phyloP scores from a whole-genome alignment of 805 yeast species.

The Zygosaccharomyces pseudorouxii region DNA sequence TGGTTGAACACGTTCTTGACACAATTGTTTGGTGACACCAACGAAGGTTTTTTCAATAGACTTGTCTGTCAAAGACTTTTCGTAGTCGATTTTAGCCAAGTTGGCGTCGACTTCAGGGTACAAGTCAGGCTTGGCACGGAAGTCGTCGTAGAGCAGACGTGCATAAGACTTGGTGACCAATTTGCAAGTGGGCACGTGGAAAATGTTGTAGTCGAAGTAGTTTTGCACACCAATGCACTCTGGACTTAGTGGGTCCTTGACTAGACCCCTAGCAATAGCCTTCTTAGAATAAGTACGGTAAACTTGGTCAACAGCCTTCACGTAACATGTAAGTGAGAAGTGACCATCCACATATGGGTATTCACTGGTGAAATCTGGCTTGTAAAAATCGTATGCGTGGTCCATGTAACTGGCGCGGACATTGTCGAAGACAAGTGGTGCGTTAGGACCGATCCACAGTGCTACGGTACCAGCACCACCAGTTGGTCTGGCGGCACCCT shows the following conservation, averaged over 20 bases:
- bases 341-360: conserved; percentile 98
- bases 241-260: conserved; percentile 42
- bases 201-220: conserved; percentile 85
- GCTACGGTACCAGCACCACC: conserved; percentile 99
- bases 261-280: conserved; percentile 50
- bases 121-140: conserved; percentile 58
- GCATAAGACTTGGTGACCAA: conserved; percentile 90
- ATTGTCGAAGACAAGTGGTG: conserved; percentile 89
- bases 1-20: conserved; percentile 68
- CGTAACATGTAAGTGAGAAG: conserved; percentile 89
- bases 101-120: conserved; percentile 55
- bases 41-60: conserved; percentile 80
- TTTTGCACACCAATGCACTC: conserved; percentile 62
- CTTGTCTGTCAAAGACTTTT: conserved; percentile 74
- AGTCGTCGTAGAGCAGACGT: conserved; percentile 86
- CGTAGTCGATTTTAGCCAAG: conserved; percentile 58
- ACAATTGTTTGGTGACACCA: conserved; percentile 63
- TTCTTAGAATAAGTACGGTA: conserved; percentile 79
- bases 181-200: conserved; percentile 98
- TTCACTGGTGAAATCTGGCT: conserved; percentile 94
- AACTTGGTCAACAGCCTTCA: conserved; percentile 84
- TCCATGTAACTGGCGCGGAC: conserved; percentile 91
- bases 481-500: conserved; percentile 98
- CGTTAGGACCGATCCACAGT: conserved; percentile 91
- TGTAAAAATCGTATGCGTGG: conserved; percentile 96